Evolutionary conservation across 2,329 filamentous ascomycete genomes (phyloP).

Genomic region (Aspergillus ruber): DNA sequence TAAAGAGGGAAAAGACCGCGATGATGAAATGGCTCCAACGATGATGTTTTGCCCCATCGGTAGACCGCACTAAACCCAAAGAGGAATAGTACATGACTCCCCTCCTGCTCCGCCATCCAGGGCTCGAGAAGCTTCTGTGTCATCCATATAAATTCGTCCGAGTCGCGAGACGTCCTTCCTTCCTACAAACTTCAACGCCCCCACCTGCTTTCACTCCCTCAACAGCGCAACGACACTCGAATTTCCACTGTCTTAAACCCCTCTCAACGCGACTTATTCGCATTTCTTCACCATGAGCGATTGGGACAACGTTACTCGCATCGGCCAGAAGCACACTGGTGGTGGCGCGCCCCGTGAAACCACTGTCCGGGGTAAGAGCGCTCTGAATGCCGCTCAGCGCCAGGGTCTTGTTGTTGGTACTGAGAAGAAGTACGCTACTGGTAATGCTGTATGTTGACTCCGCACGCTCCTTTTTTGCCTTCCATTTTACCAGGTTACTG

Average conservation of each 20-base stretch:
- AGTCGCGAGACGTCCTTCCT: constrained; percentile 16
- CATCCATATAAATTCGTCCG: constrained; percentile 30
- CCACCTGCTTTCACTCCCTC: constrained; percentile 2
- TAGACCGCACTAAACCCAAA: constrained; percentile 12
- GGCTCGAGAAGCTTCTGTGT: constrained; percentile 36
- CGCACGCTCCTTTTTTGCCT: constrained; percentile 16
- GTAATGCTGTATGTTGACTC: constrained; percentile 67
- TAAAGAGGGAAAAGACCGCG: no score
- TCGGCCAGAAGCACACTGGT: constrained; percentile 75
- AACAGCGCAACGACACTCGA: constrained; percentile 1
- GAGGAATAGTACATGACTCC: constrained; percentile 18
- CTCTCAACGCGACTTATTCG: neutral
- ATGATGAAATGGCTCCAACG: neutral
- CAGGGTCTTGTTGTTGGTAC: constrained; percentile 69
- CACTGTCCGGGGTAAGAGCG: constrained; percentile 74
- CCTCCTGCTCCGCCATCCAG: constrained; percentile 18
- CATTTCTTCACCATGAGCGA: constrained; percentile 55
- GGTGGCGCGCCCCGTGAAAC: constrained; percentile 68
- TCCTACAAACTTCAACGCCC: constrained; percentile 16
- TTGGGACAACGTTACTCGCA: constrained; percentile 87
- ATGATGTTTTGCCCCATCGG: neutral
- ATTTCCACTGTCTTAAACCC: neutral
- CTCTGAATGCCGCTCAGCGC: constrained; percentile 85
- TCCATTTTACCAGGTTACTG: constrained; percentile 6
- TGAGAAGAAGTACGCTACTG: constrained; percentile 82